Evolutionary conservation across 352 stramenopile genomes (phyloP).

Genomic region (Globisporangium abappressorium): DNA sequence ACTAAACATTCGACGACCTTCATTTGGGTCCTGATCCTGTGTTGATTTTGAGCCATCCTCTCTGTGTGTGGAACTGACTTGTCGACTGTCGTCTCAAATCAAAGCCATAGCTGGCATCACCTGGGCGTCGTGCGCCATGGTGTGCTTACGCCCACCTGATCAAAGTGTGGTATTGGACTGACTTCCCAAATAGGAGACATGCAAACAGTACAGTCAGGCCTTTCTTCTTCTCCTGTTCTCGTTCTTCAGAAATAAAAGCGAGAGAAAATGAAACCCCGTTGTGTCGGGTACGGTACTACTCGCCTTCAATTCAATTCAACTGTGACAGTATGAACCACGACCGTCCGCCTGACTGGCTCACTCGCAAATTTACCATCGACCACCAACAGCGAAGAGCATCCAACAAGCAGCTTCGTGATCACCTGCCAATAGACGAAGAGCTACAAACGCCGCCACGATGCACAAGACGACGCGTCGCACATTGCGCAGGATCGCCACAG

Average conservation of each 20-base stretch:
- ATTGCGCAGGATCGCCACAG: background rate
- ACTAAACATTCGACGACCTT: background rate
- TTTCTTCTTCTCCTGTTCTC: background rate
- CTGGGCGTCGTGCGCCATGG: background rate
- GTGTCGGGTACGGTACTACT: too few relatives aligned
- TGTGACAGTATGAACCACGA: background rate
- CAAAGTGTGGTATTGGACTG: background rate
- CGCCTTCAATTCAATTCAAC: too few relatives aligned
- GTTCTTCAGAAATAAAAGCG: background rate
- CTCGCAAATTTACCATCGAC: background rate
- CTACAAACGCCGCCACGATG: background rate
- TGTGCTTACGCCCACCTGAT: background rate
- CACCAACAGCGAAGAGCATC: background rate
- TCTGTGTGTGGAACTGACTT: background rate
- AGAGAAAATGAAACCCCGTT: background rate
- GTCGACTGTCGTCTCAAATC: background rate
- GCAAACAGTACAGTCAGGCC: background rate
- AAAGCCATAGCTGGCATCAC: background rate
- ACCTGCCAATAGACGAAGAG: background rate
- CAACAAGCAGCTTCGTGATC: background rate
- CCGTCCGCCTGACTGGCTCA: background rate
- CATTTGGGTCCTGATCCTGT: background rate
- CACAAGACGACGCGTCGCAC: background rate
- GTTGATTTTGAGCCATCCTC: background rate
- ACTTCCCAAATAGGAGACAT: background rate